phyloP scores from a whole-genome alignment of 768 basidiomycete genomes.

The Coprinopsis strossmayeri region DNA sequence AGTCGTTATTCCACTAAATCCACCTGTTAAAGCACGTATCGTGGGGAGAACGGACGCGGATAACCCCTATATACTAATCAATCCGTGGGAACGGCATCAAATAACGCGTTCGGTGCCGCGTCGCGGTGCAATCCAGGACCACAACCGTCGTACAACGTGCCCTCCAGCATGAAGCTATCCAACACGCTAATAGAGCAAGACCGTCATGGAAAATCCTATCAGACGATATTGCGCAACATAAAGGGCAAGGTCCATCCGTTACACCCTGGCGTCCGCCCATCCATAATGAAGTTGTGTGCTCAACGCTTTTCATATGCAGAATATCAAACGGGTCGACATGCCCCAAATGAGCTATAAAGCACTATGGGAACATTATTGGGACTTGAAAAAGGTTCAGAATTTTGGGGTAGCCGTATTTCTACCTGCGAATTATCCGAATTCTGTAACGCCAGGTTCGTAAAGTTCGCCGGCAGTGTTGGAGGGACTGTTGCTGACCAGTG shows the following conservation, averaged over 20 bases:
- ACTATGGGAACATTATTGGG: background rate
- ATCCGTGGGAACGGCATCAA: too few relatives aligned
- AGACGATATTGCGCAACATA: background rate
- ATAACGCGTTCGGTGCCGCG: too few relatives aligned
- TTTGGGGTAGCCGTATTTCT: slow-evolving; percentile 11
- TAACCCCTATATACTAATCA: too few relatives aligned
- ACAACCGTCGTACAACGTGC: too few relatives aligned
- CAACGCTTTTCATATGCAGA: background rate
- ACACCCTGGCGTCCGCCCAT: too few relatives aligned
- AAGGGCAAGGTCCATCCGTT: background rate
- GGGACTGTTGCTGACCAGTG: too few relatives aligned
- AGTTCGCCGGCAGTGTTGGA: background rate
- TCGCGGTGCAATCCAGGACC: too few relatives aligned
- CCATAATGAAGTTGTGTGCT: background rate
- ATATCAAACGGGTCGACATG: background rate
- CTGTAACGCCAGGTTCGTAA: slow-evolving; percentile 12
- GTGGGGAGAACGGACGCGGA: too few relatives aligned
- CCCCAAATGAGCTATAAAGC: background rate
- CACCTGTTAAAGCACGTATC: too few relatives aligned
- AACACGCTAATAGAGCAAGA: slow-evolving; percentile 1
- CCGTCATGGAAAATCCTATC: background rate
- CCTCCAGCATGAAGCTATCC: too few relatives aligned
- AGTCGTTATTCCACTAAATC: too few relatives aligned
- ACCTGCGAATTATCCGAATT: slow-evolving; percentile 13
- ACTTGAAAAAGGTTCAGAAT: slow-evolving; percentile 1